Conservation (phyloP, 352 stramenopile genomes). For the Albugo candida region DNA sequence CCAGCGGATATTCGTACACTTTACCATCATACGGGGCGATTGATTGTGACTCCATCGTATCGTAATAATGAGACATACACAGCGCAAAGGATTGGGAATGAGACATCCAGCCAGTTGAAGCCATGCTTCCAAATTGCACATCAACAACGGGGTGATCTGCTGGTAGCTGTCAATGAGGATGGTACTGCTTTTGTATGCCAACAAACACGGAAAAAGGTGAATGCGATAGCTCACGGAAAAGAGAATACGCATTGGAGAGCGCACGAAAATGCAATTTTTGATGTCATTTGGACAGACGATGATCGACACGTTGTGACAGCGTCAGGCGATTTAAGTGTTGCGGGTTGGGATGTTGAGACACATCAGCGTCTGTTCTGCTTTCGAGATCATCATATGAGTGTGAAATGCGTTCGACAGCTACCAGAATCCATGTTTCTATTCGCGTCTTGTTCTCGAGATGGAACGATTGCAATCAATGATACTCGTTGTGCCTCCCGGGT, state of each 20-base stretch:
- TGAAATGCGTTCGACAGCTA: conserved; percentile 46
- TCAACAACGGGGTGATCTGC: too few species aligned
- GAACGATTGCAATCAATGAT: conserved; percentile 42
- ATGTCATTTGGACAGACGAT: conserved; percentile 32
- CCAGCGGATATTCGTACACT: too few species aligned
- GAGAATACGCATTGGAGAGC: conserved; percentile 21
- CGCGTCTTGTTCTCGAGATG: conserved; percentile 35
- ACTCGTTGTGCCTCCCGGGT: conserved; percentile 3
- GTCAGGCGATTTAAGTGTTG: conserved; percentile 28
- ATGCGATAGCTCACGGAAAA: too few species aligned
- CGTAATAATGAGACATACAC: too few species aligned
- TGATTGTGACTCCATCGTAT: too few species aligned
- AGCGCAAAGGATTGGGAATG: too few species aligned
- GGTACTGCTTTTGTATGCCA: too few species aligned
- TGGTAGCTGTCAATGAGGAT: too few species aligned
- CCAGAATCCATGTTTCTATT: conserved; percentile 17
- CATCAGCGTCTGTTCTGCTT: conserved; percentile 12
- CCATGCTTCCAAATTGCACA: too few species aligned
- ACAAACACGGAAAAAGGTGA: too few species aligned
- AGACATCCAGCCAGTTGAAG: too few species aligned
- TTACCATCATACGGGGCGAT: too few species aligned
- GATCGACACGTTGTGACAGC: conserved; percentile 27
- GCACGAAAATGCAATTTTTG: conserved; percentile 53
- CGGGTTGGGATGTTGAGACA: conserved; percentile 33
- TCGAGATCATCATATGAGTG: conserved; percentile 37